These are phyloP conservation scores for Dictyostelium brefeldianum DNA, from an alignment of 78 protist genomes.

Conservation along the genomic window DNA sequence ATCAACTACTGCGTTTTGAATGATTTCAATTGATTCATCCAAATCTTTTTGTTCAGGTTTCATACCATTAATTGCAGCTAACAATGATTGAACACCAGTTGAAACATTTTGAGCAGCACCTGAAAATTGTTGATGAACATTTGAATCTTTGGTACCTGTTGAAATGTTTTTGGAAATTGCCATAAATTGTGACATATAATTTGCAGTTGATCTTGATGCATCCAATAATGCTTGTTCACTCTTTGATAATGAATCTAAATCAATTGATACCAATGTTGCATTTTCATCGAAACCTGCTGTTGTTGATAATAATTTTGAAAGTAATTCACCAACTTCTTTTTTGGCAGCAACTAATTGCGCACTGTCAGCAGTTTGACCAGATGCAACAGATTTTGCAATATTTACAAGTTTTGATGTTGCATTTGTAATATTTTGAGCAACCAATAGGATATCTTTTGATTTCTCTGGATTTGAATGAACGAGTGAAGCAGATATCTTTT, in stretches of 20 bases:
- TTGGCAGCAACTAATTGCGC: slow-evolving; percentile 8
- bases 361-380: slow-evolving; percentile 15
- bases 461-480: slow-evolving; percentile 47
- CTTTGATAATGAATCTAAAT: slow-evolving; percentile 36
- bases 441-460: slow-evolving; percentile 41
- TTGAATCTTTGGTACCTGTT: slow-evolving; percentile 67
- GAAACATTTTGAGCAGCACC: slow-evolving; percentile 62
- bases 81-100: slow-evolving; percentile 50
- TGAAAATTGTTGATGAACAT: slow-evolving; percentile 64
- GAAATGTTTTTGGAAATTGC: slow-evolving; percentile 42
- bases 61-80: slow-evolving; percentile 78
- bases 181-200: slow-evolving; percentile 75
- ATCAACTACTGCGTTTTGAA: slow-evolving; percentile 80
- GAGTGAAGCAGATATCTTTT: slow-evolving; percentile 48
- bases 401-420: slow-evolving; percentile 44
- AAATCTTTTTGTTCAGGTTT: slow-evolving; percentile 76
- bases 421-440: slow-evolving; percentile 70
- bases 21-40: slow-evolving; percentile 79
- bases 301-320: slow-evolving; percentile 5
- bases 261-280: slow-evolving; percentile 6
- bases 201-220: slow-evolving; percentile 64
- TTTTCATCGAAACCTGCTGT: slow-evolving; percentile 30
- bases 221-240: slow-evolving; percentile 64
- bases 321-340: slow-evolving; percentile 16
- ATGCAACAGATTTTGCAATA: slow-evolving; percentile 67